Evolutionary conservation across 78 protist species (phyloP).

Genomic region (Planoprotostelium fungivorum): DNA sequence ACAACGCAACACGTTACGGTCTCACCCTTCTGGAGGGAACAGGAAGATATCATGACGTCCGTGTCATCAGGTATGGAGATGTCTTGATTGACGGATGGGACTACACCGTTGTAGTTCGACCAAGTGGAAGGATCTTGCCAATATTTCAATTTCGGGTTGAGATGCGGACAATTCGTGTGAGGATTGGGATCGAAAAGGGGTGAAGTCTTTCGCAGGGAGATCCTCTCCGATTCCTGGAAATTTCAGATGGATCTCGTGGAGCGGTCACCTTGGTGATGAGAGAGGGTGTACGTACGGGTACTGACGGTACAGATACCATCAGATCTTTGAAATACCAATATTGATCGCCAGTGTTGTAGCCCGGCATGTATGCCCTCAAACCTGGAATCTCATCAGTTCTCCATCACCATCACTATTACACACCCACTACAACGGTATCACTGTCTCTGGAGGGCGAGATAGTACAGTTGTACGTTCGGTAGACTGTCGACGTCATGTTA

Average conservation of each 20-base stretch:
- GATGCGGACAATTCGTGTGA: slow-evolving; percentile 21
- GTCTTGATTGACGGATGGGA: slow-evolving; percentile 15
- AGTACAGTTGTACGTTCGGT: not conserved
- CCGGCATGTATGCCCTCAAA: not conserved
- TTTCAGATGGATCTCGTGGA: not conserved
- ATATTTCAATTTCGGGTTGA: slow-evolving; percentile 2
- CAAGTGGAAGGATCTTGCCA: slow-evolving; percentile 61
- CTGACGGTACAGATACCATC: not conserved
- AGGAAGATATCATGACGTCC: slow-evolving; percentile 23
- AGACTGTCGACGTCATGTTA: not conserved
- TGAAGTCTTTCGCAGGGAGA: not conserved
- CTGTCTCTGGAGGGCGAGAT: not conserved
- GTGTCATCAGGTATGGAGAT: slow-evolving; percentile 30
- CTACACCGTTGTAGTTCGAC: slow-evolving; percentile 8
- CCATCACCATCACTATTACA: not conserved
- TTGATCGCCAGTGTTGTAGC: not conserved
- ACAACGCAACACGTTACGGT: not conserved
- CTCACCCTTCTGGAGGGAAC: slow-evolving; percentile 15
- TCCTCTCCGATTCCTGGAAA: not conserved
- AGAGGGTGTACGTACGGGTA: not conserved
- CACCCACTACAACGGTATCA: not conserved
- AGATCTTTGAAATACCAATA: not conserved
- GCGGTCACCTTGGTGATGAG: not conserved
- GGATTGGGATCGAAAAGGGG: not conserved
- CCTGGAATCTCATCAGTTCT: not conserved